Conservation (phyloP, 106 monocot species). For the Platanthera guangdongensis region DNA sequence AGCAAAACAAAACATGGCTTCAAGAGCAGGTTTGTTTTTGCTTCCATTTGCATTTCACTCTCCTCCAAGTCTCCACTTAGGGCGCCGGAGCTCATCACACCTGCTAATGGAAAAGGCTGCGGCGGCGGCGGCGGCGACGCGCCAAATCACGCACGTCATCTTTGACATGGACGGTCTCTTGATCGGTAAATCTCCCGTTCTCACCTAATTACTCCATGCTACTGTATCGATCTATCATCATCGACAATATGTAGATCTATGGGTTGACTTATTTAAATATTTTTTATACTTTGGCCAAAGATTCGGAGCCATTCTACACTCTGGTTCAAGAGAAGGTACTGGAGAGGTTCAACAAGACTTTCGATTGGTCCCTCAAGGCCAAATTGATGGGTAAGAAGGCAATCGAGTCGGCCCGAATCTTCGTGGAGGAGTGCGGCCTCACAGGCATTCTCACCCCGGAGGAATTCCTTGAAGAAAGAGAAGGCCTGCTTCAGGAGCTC, state of each 20-base stretch:
- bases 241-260: background rate
- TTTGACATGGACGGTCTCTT: constrained; percentile 99
- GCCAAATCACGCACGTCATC: constrained; percentile 61
- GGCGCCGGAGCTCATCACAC: background rate
- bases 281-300: constrained; percentile 16
- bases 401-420: constrained; percentile 71
- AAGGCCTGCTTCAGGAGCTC: constrained; percentile 71
- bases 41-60: too few species aligned
- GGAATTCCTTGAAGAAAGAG: constrained; percentile 75
- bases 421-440: constrained; percentile 67
- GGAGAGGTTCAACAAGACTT: constrained; percentile 74
- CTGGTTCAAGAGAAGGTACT: constrained; percentile 79
- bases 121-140: background rate
- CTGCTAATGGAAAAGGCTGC: constrained; percentile 7
- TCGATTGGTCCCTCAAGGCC: constrained; percentile 92
- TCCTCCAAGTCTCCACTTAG: background rate
- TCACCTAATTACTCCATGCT: background rate
- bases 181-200: constrained; percentile 30
- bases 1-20: too few species aligned
- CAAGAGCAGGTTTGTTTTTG: too few species aligned
- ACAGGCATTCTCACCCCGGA: constrained; percentile 57
- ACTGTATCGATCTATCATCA: background rate
- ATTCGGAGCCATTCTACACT: constrained; percentile 90
- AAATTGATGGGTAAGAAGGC: constrained; percentile 97
- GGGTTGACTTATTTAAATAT: background rate